Base-by-base conservation (phyloP, 352 stramenopile genomes). In the Phytopythium kandeliae region DNA sequence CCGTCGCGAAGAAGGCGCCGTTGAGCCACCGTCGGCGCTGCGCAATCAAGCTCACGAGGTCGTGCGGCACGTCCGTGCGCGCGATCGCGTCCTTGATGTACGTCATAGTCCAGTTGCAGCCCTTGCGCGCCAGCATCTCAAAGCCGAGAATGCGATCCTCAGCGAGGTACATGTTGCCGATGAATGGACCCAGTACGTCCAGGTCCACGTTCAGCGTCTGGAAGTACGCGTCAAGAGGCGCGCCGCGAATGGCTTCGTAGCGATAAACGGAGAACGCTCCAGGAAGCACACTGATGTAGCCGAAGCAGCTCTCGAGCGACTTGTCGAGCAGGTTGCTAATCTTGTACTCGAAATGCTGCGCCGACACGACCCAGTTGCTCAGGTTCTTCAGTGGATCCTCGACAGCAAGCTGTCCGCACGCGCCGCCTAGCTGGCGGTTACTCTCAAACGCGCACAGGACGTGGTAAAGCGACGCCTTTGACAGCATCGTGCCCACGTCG, bases 291-390 rank as follows among this genome's bases (percentile, higher is more conserved):
- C 76, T 92, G 55, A 96, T 91, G 67, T 88, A 93, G 12, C 85
- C 85, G 56, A 94, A 94, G 60, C 80, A 93, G 48, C 71, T 86
- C 53, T 95, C 85, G 41, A 92, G 57, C 10, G 78, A 83, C 62
- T 93, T 93, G 72, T 95, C 85, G 2, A 95, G 63, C 40, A 93
- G 83, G 62, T 93, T 92, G 41, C 78, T 90, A 42, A 93, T 92
- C 55, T 93, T 93, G 78, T 95, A 95, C 72, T 95, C 85, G 43
- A 95, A 95, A 48, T 93, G 71, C 51, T 95, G 85, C 10, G 85
- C 85, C 19, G 78, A 89, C 16, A 95, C 65, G 58, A 95, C 81
- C 81, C 81, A 95, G 45, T 95, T 95, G 61, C 74, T 89, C 60
- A 95, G 55, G 56, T 92, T 85, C 35, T 74, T 71, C 47, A 88